Conservation (phyloP, 352 stramenopile genomes). For the Pythium biforme region DNA sequence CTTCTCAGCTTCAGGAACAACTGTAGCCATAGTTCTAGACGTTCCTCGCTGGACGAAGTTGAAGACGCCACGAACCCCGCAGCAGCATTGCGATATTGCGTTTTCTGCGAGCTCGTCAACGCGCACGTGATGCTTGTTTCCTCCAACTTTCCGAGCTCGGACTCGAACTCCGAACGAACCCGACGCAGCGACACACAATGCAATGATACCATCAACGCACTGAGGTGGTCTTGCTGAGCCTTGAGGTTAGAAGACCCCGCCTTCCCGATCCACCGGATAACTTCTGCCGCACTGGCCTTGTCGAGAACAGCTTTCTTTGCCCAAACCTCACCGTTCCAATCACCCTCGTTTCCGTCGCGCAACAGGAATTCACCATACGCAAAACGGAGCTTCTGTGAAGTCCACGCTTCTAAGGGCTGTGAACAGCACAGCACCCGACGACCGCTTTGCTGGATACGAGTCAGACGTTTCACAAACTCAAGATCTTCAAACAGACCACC, state of each 20-base stretch:
- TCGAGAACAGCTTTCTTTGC: constrained; percentile 36
- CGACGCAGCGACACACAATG: constrained; percentile 64
- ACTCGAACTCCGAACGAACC: constrained; percentile 73
- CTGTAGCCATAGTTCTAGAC: constrained; percentile 59
- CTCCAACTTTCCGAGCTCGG: constrained; percentile 76
- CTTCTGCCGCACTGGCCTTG: constrained; percentile 38
- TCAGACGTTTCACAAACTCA: constrained; percentile 38
- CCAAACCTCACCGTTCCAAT: constrained; percentile 23
- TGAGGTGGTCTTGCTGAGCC: constrained; percentile 37
- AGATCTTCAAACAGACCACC: constrained; percentile 45
- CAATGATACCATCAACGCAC: constrained; percentile 46
- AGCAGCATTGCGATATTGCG: constrained; percentile 68
- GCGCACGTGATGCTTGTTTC: constrained; percentile 73
- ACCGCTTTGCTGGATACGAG: constrained; percentile 45
- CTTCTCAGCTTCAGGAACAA: constrained; percentile 61
- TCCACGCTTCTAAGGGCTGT: constrained; percentile 64
- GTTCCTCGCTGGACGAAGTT: constrained; percentile 38
- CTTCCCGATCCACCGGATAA: constrained; percentile 51
- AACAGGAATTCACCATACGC: constrained; percentile 50
- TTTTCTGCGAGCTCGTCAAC: constrained; percentile 48
- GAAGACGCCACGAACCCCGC: constrained; percentile 51
- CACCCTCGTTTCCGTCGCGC: constrained; percentile 17
- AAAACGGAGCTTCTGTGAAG: constrained; percentile 29
- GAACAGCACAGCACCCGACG: constrained; percentile 63
- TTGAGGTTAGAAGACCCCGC: constrained; percentile 45